These are phyloP conservation scores for Medakamo hakoo DNA, from an alignment of 139 green algal genomes.

Conservation along the genomic window DNA sequence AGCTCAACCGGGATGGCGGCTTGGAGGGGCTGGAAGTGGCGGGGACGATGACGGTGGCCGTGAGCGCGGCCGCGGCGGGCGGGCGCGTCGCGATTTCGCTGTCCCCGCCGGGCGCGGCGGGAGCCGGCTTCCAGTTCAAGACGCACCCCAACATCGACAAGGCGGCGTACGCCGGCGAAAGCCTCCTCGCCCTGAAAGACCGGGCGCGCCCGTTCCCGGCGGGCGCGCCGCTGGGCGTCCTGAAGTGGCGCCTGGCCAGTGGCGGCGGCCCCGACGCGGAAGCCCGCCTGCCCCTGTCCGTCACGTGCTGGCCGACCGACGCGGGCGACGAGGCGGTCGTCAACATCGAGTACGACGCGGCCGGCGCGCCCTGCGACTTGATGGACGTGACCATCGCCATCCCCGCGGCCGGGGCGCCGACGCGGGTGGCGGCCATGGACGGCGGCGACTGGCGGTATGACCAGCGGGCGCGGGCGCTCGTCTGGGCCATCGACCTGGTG, in stretches of 20 bases:
- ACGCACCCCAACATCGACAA: constrained; percentile 99
- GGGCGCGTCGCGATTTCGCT: constrained; percentile 38
- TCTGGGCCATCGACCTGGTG: constrained; percentile 86
- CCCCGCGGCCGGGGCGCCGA: constrained; percentile 24
- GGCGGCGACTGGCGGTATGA: constrained; percentile 83
- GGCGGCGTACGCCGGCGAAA: constrained; percentile 48
- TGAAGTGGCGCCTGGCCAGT: constrained; percentile 91
- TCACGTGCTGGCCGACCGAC: constrained; percentile 93
- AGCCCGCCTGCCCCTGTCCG: constrained; percentile 32
- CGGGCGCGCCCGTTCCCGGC: constrained; percentile 81
- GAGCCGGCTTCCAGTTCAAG: constrained; percentile 96
- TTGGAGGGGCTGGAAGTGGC: constrained; percentile 89
- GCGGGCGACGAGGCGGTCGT: constrained; percentile 77
- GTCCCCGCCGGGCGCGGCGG: constrained; percentile 12
- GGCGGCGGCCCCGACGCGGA: constrained; percentile 34
- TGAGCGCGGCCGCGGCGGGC: constrained; percentile 35
- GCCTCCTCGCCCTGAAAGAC: constrained; percentile 82
- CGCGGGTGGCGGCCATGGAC: constrained; percentile 11
- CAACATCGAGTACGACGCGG: constrained; percentile 97
- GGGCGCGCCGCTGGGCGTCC: constrained; percentile 61
- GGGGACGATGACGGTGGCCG: constrained; percentile 66
- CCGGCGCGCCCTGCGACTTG: constrained; percentile 64
- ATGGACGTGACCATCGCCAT: constrained; percentile 85
- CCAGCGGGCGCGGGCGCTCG: constrained; percentile 32
- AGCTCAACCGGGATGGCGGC: constrained; percentile 79